Evolutionary conservation across 495 filamentous ascomycete genomes (phyloP), one percentile per base, ranked within the genome.

Genomic region (Staphylotrichum longicolle): DNA sequence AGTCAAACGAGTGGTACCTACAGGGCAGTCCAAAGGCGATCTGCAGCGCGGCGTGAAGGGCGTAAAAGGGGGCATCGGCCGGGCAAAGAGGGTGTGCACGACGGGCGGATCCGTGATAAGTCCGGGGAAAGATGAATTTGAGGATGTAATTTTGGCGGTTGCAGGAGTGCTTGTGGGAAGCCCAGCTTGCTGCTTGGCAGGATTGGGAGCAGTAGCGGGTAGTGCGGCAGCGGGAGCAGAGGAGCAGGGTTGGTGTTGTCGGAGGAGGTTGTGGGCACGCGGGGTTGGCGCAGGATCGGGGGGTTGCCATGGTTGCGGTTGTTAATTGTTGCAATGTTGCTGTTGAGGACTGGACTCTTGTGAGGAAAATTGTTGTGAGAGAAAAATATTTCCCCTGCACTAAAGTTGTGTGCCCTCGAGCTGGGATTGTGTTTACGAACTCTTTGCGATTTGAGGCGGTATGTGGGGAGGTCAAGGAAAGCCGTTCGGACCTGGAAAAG

Each of bases 61-160:
- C 48, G 40, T 62, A 62, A 54, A 75, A 76, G 46, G 73, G 49
- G 20, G 33, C 33, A n/a, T 37, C 8, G 8, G 49, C 67, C 35
- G 70, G 72, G 60, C 71, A 72, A 73, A 77, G 15, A 77, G 65
- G 30, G 66, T 73, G n/a, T 73, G 70, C 32, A 48, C 61, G 40
- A 76, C 63, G 41, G 58, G 63, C 11, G 71, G 74, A 56, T 71
- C 54, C 7, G 10, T 46, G 59, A 72, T 74, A 14, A 58, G 20
- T 9, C 49, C 56, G 11, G 67, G 69, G 3, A 9, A 71, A 57
- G 51, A 68, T 65, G 46, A 70, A 56, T 47, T 60, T 57, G 47
- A 72, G 42, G 40, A 72, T 63, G 62, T 65, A 70, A 57, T 70
- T 70, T 6, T 39, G 63, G n/a, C 56, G 67, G 11, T 33, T 39